These are phyloP conservation scores for Pseudomicrostroma phylloplanum DNA, from an alignment of 1,284 basidiomycete species.

Conservation along the genomic window DNA sequence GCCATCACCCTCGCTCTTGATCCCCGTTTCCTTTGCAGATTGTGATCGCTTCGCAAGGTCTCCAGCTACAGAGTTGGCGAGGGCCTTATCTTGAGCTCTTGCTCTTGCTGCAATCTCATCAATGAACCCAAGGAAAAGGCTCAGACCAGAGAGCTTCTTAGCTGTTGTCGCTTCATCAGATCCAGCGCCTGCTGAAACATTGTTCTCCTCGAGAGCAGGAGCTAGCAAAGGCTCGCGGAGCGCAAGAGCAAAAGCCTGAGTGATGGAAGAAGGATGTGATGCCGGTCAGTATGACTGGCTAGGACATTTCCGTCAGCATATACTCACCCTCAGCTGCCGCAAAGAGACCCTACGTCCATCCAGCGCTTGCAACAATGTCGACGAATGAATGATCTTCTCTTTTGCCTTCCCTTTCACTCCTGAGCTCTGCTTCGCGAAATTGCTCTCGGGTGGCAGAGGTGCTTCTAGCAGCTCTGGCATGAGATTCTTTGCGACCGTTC, in stretches of 20 bases:
- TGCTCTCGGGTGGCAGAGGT: neutral
- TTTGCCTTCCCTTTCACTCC: neutral
- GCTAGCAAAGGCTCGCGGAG: neutral
- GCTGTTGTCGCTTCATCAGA: neutral
- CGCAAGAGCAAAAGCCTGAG: neutral
- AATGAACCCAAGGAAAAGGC: neutral
- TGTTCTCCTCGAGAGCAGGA: neutral
- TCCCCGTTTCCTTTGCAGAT: neutral
- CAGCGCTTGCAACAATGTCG: neutral
- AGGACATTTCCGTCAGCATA: neutral
- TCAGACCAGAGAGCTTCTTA: neutral
- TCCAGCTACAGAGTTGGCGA: neutral
- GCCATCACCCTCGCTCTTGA: neutral
- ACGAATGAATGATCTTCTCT: neutral
- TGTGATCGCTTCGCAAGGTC: neutral
- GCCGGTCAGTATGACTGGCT: no score
- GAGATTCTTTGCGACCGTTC: no score
- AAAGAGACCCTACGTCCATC: neutral
- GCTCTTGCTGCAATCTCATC: conserved; percentile 2
- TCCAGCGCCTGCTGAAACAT: neutral
- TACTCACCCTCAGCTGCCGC: conserved; percentile 1
- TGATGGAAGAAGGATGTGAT: no score
- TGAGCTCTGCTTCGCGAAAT: neutral
- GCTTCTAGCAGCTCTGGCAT: neutral
- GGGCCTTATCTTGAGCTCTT: neutral